Evolutionary conservation across 2,329 filamentous ascomycete species (phyloP).

Genomic region (Elsinoe fawcettii): DNA sequence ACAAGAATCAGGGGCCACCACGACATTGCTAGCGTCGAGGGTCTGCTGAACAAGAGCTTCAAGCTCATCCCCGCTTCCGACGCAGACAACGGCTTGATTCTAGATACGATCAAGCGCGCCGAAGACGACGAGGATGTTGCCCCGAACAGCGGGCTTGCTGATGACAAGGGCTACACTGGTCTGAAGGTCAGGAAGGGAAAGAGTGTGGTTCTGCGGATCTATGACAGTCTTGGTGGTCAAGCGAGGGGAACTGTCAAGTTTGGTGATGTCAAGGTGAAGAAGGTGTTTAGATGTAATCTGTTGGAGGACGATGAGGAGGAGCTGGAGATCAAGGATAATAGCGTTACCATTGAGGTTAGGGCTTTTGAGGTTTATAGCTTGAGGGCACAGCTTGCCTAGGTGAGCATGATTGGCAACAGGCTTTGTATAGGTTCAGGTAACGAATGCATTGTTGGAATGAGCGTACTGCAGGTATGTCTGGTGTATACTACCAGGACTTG

Average conservation of each 20-base stretch:
- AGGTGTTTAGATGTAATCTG: slow-evolving; percentile 74
- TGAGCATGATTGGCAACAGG: background rate
- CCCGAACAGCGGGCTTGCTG: slow-evolving; percentile 27
- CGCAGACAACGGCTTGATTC: slow-evolving; percentile 56
- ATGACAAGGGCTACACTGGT: slow-evolving; percentile 12
- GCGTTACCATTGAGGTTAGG: slow-evolving; percentile 32
- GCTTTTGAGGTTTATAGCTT: slow-evolving; percentile 34
- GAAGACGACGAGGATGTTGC: slow-evolving; percentile 49
- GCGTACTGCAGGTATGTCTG: too few species aligned
- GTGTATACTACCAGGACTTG: too few species aligned
- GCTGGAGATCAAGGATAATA: slow-evolving; percentile 41
- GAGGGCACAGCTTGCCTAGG: slow-evolving; percentile 27
- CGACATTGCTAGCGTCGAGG: slow-evolving; percentile 20
- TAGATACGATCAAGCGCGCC: slow-evolving; percentile 88
- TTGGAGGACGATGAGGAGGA: slow-evolving; percentile 79
- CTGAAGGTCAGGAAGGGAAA: slow-evolving; percentile 54
- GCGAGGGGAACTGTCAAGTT: slow-evolving; percentile 63
- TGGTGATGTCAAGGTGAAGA: slow-evolving; percentile 59
- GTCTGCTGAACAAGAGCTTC: slow-evolving; percentile 47
- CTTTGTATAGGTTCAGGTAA: background rate
- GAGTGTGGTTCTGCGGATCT: slow-evolving; percentile 77
- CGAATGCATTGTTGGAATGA: too few species aligned
- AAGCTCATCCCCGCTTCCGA: slow-evolving; percentile 44
- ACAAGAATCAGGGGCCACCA: slow-evolving; percentile 47
- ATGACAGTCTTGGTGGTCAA: slow-evolving; percentile 80